Evolutionary conservation across 441 rosid genomes (phyloP).

Genomic region (Isatis lusitanica): DNA sequence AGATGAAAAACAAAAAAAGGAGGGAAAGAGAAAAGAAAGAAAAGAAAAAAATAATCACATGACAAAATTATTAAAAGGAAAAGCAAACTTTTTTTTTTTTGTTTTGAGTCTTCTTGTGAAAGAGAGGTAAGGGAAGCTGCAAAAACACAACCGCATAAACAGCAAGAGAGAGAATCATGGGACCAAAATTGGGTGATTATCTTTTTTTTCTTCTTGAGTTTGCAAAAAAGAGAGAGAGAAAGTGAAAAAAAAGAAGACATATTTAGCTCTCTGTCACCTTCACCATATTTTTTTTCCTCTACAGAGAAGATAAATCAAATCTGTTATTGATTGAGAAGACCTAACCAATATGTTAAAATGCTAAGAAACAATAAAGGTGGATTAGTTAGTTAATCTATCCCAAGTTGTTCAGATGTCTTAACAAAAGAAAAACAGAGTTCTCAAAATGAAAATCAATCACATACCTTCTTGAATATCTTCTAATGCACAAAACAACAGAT

Average conservation of each 20-base stretch:
- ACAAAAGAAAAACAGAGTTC: background rate
- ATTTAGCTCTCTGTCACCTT: conserved; percentile 40
- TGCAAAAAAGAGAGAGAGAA: conserved; percentile 22
- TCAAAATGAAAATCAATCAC: background rate
- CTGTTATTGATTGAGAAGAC: conserved; percentile 21
- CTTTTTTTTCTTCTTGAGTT: conserved; percentile 22
- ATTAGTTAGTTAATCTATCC: conserved; percentile 28
- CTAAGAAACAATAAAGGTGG: conserved; percentile 19
- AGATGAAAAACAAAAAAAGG: conserved; percentile 1
- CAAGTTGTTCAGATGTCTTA: conserved; percentile 24
- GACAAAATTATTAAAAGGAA: conserved; percentile 38
- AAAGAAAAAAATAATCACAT: conserved; percentile 18
- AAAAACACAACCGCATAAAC: conserved; percentile 41
- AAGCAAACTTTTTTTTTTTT: conserved; percentile 14
- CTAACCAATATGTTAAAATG: conserved; percentile 14
- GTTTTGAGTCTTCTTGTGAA: conserved; percentile 35
- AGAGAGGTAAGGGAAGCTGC: conserved; percentile 54
- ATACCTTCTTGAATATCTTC: background rate
- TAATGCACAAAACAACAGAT: background rate
- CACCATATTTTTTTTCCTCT: background rate
- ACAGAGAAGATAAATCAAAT: conserved; percentile 14
- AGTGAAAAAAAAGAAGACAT: conserved; percentile 32
- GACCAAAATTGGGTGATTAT: conserved; percentile 42
- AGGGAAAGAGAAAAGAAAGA: conserved; percentile 23
- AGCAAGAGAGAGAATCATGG: conserved; percentile 42